Conservation (phyloP, 2,329 filamentous ascomycete genomes). For the Alternaria angustiovoidea region DNA sequence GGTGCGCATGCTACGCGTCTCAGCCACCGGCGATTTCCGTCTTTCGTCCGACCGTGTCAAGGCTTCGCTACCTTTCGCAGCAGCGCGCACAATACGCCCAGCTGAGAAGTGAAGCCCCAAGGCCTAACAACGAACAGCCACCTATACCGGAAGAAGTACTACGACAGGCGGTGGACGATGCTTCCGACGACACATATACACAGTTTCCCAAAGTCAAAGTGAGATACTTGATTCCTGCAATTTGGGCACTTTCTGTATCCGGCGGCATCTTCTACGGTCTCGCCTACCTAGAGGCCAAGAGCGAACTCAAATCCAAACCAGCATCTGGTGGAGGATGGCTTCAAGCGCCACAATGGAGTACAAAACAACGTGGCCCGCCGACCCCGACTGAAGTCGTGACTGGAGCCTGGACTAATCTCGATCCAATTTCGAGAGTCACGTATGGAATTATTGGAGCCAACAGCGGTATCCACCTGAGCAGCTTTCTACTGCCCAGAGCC, state of each 20-base stretch:
- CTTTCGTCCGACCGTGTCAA: conserved; percentile 2
- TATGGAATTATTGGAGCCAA: conserved; percentile 41
- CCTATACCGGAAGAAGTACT: conserved; percentile 12
- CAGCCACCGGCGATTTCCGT: neutral
- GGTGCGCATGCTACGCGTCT: conserved; percentile 3
- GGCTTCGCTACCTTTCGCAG: conserved; percentile 10
- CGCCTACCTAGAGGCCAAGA: conserved; percentile 40
- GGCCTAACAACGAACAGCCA: conserved; percentile 13
- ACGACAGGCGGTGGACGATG: neutral
- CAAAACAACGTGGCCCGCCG: conserved; percentile 26
- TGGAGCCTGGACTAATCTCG: conserved; percentile 31
- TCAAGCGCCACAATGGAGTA: conserved; percentile 27
- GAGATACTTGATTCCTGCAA: conserved; percentile 37
- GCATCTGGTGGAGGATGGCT: conserved; percentile 21
- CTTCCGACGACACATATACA: neutral
- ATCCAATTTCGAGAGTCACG: conserved; percentile 40
- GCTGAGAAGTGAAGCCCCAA: conserved; percentile 8
- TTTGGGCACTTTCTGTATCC: conserved; percentile 41
- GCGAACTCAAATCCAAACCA: conserved; percentile 31
- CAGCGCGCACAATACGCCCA: conserved; percentile 13
- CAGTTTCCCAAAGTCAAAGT: conserved; percentile 27
- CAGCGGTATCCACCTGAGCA: conserved; percentile 37
- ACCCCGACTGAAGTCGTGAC: conserved; percentile 39
- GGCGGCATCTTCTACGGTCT: conserved; percentile 38
- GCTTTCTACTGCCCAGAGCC: conserved; percentile 29